phyloP scores from a whole-genome alignment of 371 early-diverging fungal genomes.

The Rhizomucor pusillus region DNA sequence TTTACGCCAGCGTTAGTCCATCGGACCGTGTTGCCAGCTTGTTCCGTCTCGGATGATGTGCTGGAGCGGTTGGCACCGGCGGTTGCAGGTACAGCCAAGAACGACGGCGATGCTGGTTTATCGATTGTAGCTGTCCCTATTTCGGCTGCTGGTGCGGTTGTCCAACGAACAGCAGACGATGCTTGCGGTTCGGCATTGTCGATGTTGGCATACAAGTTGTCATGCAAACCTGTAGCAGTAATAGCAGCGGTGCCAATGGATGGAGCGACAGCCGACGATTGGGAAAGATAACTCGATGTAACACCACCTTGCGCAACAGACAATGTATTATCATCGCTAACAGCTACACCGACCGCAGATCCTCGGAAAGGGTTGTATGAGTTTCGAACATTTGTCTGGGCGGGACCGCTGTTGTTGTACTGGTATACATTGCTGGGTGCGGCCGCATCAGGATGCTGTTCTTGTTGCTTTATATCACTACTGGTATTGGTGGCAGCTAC shows the following conservation, averaged over 20 bases:
- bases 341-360: conserved; percentile 23
- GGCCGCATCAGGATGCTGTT: background rate
- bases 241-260: background rate
- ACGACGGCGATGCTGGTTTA: background rate
- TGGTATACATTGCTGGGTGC: background rate
- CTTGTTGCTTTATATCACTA: background rate
- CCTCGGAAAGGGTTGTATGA: conserved; percentile 38
- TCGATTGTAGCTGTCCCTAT: conserved; percentile 1
- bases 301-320: background rate
- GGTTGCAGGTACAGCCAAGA: background rate
- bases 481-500: background rate
- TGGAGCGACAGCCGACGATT: background rate
- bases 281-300: background rate
- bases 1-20: conserved; percentile 38
- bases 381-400: conserved; percentile 2
- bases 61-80: background rate
- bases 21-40: conserved; percentile 14
- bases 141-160: conserved; percentile 16
- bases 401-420: background rate
- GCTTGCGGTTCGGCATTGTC: conserved; percentile 7
- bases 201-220: conserved; percentile 2
- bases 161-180: conserved; percentile 26
- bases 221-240: background rate
- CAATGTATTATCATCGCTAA: conserved; percentile 12
- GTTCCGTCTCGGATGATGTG: background rate